Conservation (phyloP, 179 eudicot genomes). For the Carnegiea gigantea region DNA sequence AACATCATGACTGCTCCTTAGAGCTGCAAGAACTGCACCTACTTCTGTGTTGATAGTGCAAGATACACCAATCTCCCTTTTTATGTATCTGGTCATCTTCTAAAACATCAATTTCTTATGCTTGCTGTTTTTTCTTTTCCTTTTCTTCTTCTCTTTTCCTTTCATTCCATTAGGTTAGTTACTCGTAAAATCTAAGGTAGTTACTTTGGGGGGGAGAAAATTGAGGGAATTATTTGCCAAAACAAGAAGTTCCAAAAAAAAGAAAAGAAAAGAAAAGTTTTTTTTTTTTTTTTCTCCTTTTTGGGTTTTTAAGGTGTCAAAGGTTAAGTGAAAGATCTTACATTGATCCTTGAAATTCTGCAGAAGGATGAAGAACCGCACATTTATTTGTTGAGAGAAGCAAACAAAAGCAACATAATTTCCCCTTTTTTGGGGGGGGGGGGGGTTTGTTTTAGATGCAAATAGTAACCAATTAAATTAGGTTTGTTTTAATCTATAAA, state of each 20-base stretch:
- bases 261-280: neutral
- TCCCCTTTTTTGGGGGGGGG: too few species aligned
- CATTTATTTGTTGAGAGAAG: neutral
- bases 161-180: neutral
- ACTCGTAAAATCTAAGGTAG: slow-evolving; percentile 5
- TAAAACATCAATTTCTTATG: neutral
- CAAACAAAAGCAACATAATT: too few species aligned
- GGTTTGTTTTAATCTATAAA: too few species aligned
- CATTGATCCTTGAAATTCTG: neutral
- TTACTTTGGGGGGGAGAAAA: slow-evolving; percentile 20
- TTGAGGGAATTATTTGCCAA: slow-evolving; percentile 14
- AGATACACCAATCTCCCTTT: slow-evolving; percentile 62
- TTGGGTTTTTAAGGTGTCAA: neutral
- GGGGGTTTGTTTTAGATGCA: too few species aligned
- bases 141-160: neutral
- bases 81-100: slow-evolving; percentile 34
- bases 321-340: neutral
- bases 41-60: slow-evolving; percentile 91
- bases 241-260: neutral
- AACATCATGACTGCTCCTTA: slow-evolving; percentile 48
- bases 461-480: too few species aligned
- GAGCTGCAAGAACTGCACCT: slow-evolving; percentile 75
- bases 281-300: too few species aligned
- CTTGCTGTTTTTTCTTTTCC: too few species aligned
- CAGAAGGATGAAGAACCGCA: neutral